A percentile compares a stretch with the other conserved stretches of the same genome.
These are phyloP conservation scores for Ceratobasidium sp. DNA, from an alignment of 1,284 basidiomycete genomes.

Conservation along the genomic window DNA sequence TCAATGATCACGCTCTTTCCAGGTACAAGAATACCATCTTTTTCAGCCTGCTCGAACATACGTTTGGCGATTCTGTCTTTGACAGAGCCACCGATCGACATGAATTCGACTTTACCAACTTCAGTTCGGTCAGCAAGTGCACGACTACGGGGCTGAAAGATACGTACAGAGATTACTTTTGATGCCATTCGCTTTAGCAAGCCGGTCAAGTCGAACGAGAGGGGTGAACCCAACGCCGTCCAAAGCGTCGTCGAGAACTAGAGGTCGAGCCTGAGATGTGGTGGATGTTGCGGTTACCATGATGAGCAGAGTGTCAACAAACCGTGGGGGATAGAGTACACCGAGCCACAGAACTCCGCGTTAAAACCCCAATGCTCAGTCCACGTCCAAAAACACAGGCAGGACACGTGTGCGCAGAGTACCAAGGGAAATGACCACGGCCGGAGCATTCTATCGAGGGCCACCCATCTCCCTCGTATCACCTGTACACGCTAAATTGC, in stretches of 20 bases:
- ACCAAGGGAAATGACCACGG: too few species aligned
- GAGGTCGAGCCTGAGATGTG: too few species aligned
- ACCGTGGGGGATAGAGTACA: too few species aligned
- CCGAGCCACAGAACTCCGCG: too few species aligned
- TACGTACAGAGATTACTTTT: constrained; percentile 85
- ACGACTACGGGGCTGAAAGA: neutral
- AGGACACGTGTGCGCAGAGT: too few species aligned
- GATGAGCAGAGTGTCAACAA: too few species aligned
- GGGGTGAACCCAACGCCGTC: constrained; percentile 88
- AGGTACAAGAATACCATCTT: constrained; percentile 77
- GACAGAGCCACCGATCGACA: constrained; percentile 90
- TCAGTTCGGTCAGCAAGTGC: constrained; percentile 3
- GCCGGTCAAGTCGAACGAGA: constrained; percentile 83
- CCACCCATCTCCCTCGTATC: too few species aligned
- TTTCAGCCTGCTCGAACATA: constrained; percentile 93
- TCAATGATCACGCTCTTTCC: constrained; percentile 94
- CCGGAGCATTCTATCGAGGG: too few species aligned
- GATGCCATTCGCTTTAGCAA: constrained; percentile 75
- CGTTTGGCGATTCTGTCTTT: constrained; percentile 96
- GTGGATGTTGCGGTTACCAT: too few species aligned
- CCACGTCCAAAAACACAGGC: too few species aligned
- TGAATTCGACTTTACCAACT: constrained; percentile 92
- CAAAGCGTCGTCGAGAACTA: constrained; percentile 75
- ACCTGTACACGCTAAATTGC: too few species aligned
- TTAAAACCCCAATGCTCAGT: too few species aligned